Conservation (phyloP, 2,329 filamentous ascomycete genomes). For the Exophiala sp. region DNA sequence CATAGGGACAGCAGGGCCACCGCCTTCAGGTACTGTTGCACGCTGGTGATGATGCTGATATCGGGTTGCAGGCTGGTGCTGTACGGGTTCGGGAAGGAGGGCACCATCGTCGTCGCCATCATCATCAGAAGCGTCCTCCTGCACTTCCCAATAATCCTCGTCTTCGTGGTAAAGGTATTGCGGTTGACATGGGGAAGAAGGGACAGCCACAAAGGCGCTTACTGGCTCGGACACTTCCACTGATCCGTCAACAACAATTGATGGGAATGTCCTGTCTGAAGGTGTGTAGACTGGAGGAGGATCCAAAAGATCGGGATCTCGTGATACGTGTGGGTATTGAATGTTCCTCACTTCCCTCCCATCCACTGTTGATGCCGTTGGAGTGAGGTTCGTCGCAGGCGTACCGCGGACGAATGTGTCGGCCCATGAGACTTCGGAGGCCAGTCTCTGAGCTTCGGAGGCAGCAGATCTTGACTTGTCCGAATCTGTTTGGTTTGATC, state of each 20-base stretch:
- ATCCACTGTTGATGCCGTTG: slow-evolving; percentile 18
- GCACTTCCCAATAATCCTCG: slow-evolving; percentile 8
- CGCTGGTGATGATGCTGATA: background rate
- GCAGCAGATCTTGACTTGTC: slow-evolving; percentile 25
- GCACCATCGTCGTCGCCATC: slow-evolving; percentile 14
- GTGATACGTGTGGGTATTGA: slow-evolving; percentile 6
- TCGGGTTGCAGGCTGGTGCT: slow-evolving; percentile 3
- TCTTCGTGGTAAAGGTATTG: slow-evolving; percentile 12
- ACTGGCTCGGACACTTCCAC: slow-evolving; percentile 15
- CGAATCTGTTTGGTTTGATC: slow-evolving; percentile 15
- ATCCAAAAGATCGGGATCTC: slow-evolving; percentile 19
- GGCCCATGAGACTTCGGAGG: slow-evolving; percentile 23
- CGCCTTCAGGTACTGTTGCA: slow-evolving; percentile 1
- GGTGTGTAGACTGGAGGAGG: slow-evolving; percentile 25
- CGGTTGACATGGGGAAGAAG: slow-evolving; percentile 3
- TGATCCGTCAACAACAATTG: slow-evolving; percentile 14
- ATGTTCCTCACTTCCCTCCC: slow-evolving; percentile 11
- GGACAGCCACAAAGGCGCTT: slow-evolving; percentile 15
- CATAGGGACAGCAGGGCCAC: slow-evolving; percentile 1
- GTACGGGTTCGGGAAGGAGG: slow-evolving; percentile 10
- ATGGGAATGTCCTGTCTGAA: slow-evolving; percentile 12
- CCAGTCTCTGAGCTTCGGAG: slow-evolving; percentile 22
- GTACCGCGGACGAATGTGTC: slow-evolving; percentile 22
- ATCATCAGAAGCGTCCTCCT: too few species aligned
- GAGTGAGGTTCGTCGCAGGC: slow-evolving; percentile 18